Base-by-base conservation (phyloP, 495 filamentous ascomycete genomes). In the Neurospora sublineolata region DNA sequence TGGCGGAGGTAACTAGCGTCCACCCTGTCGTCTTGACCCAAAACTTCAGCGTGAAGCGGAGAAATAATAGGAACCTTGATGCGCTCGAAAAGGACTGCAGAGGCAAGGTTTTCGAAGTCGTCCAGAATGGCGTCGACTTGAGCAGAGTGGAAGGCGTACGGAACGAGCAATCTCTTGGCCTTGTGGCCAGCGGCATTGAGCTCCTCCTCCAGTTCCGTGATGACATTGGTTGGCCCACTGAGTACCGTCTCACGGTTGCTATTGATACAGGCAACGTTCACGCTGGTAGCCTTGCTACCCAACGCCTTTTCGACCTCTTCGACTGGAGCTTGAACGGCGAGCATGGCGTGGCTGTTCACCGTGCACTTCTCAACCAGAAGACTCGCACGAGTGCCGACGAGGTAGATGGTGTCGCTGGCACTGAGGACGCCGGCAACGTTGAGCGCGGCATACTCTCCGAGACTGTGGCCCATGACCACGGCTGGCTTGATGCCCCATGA, bases 361-460 rank as follows among this genome's bases (percentile, higher is more conserved):
- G 85, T 88, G 83, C 92, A 95, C 75, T 89, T 87, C 38, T 89
- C 83, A 18, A 89, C 86, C 4, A 97, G 84, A n/a, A 97, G 83
- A 74, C 89, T 85, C 38, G 94, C 94, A 67, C 94, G 88, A 42
- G 86, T 84, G 30, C 93, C 94, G 68, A 93, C 91, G 9, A 97
- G 85, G 75, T 90, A 92, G 75, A 97, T 89, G 36, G 91, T 89
- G 76, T 97, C 93, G 73, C 87, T 88, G 38, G 88, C 90, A 10
- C 90, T 91, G 11, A 97, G 80, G 16, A 97, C 89, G 69, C 93
- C 94, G 20, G 93, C 89, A 40, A 90, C 89, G 76, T 94, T 86
- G 3, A 97, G 83, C 18, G 94, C 94, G 67, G 94, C 93, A 81
- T 94, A 97, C 79, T 97, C 94, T 71, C 94, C 94, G 14, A 88